These are phyloP conservation scores for Sporothrix schenckii DNA, from an alignment of 2,329 filamentous ascomycete genomes.

Conservation along the genomic window DNA sequence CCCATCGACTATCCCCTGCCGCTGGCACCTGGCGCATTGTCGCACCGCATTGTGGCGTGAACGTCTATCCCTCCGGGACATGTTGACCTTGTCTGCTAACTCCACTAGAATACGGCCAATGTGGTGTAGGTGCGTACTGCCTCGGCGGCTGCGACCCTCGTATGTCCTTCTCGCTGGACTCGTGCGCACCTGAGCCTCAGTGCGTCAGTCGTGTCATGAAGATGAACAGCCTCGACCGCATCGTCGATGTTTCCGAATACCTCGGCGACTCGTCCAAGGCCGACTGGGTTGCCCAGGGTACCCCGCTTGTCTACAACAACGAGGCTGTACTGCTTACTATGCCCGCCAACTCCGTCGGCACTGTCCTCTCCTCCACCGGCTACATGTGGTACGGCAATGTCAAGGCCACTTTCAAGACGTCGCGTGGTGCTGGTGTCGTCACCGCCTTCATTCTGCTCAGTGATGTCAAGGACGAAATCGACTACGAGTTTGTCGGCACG, in stretches of 20 bases:
- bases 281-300: slow-evolving; percentile 89
- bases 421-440: slow-evolving; percentile 85
- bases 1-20: background rate
- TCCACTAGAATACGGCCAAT: slow-evolving; percentile 81
- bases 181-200: slow-evolving; percentile 81
- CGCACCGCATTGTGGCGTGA: slow-evolving; percentile 13
- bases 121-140: slow-evolving; percentile 92
- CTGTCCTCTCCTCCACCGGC: slow-evolving; percentile 76
- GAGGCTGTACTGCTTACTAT: slow-evolving; percentile 79
- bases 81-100: background rate
- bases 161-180: slow-evolving; percentile 78
- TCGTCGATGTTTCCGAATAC: slow-evolving; percentile 76
- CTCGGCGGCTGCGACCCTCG: slow-evolving; percentile 91
- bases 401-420: slow-evolving; percentile 80
- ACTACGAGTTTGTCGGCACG: slow-evolving; percentile 89
- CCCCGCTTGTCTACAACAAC: slow-evolving; percentile 67
- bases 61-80: no score
- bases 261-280: slow-evolving; percentile 77
- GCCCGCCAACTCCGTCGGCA: slow-evolving; percentile 81
- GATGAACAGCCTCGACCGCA: slow-evolving; percentile 71
- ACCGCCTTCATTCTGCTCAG: slow-evolving; percentile 95
- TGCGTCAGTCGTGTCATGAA: slow-evolving; percentile 75
- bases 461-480: slow-evolving; percentile 97
- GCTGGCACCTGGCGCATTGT: slow-evolving; percentile 2
- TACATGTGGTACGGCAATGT: slow-evolving; percentile 99